Base-by-base conservation (phyloP, 2,329 filamentous ascomycete genomes). In the Apiospora hydei region DNA sequence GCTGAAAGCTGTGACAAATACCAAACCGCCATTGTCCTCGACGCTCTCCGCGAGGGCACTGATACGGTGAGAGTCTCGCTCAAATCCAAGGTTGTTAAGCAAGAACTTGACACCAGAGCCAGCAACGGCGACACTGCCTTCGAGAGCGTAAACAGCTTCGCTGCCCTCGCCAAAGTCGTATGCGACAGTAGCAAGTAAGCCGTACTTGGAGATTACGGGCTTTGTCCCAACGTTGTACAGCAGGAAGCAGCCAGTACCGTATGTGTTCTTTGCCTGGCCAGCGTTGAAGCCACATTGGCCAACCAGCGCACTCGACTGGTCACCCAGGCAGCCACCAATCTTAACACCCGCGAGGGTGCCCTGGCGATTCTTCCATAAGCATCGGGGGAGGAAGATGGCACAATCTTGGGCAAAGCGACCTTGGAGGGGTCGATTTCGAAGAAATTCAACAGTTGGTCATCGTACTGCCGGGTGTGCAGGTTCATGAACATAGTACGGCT, bases 401-500 rank as follows among this genome's bases (percentile, higher is more conserved):
- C 92, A 76, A 98, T 97, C 78, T 91, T 90, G n/a, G 95, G 95
- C 16, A 98, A 85, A 69, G 88, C 86, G 57, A 97, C 85, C 81
- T 95, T 96, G 71, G 85, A 87, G 68, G 78, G 81, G 78, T 90
- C 88, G 74, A 98, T 88, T 66, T 89, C 89, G 82, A 97, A 97
- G 84, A 97, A 97, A 34, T 90, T 84, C 38, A 97, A 85, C 38
- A 97, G 87, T 53, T 87, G 87, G 71, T 94, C 90, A 80, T 96
- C 94, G 82, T 97, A 98, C 77, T 95, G 82, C 72, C 94, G 87
- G 14, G 91, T 95, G 77, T 91, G 88, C 70, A 98, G 87, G 83
- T 97, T 94, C 92, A 97, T 95, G 82, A 98, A 96, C 94, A 97
- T 97, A 73, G 95, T 98, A 78, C 95, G 88, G 70, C 93, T 96